Base-by-base conservation (phyloP, 305 asterid species). In the Fraxinus platypoda region DNA sequence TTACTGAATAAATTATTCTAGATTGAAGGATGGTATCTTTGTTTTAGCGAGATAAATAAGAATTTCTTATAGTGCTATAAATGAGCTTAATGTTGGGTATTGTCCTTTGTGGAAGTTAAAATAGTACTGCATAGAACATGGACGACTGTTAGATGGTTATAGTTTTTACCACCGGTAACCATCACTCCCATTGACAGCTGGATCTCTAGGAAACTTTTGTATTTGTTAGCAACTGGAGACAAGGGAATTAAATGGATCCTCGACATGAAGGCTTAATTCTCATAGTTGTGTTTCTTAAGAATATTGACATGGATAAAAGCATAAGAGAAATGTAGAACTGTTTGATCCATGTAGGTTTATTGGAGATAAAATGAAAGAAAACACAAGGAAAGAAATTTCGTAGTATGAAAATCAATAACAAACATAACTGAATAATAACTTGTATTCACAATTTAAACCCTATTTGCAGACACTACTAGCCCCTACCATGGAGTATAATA, bases 61-160 rank as follows among this genome's bases (percentile, higher is more conserved):
- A 41, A 28, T 79, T 30, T 30, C 78, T 80, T 66, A 68, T 37
- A 66, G 81, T 80, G 76, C 77, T 23, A 3, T 59, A 81, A 31
- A 28, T 59, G 59, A 59, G 23, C 79, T 57, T 35, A 28, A 52
- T 43, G 46, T 25, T 73, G 25, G 12, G 46, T 64, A 68, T 80
- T 54, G 75, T 66, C 37, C 23, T 33, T 70, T 78, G 52, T 64
- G 75, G 81, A 23, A 31, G 70, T 78, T 30, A 80, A 77, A 83
- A 72, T 79, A 37, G 71, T 77, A 64, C 28, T 77, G 76, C 77
- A 66, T 34, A 73, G 81, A 37, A 72, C 83, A 49, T 80, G 76
- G 74, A 64, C 15, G 6, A 30, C 15, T 30, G 74, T 68, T 41
- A 59, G 34, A 37, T 79, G 54, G 71, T 80, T 19, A 3, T 66